phyloP scores from a whole-genome alignment of 139 green algal species.

The Chlamydomonas applanata region DNA sequence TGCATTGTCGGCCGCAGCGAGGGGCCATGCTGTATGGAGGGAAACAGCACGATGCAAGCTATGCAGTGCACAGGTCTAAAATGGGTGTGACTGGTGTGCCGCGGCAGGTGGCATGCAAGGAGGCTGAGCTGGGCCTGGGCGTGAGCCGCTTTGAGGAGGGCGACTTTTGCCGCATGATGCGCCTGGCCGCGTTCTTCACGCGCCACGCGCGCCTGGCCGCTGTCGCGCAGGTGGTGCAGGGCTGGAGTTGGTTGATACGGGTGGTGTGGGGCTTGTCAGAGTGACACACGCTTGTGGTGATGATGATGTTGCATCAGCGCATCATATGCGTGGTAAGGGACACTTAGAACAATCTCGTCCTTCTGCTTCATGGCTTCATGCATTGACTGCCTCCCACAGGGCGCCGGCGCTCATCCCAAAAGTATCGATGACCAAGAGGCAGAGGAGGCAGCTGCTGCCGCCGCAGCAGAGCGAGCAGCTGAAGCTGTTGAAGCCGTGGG shows the following conservation, averaged over 20 bases:
- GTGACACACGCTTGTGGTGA: too few relatives aligned
- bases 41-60: not conserved
- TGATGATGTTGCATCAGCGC: too few relatives aligned
- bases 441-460: too few relatives aligned
- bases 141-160: conserved; percentile 51
- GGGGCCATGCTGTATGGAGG: not conserved
- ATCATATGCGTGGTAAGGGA: too few relatives aligned
- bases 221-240: not conserved
- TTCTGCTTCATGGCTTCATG: too few relatives aligned
- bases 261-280: too few relatives aligned
- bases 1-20: too few relatives aligned
- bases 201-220: conserved; percentile 44
- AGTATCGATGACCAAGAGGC: not conserved
- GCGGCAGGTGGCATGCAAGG: conserved; percentile 30
- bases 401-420: not conserved
- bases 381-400: not conserved
- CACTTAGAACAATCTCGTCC: too few relatives aligned
- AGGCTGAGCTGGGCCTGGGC: conserved; percentile 56
- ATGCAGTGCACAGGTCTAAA: too few relatives aligned
- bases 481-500: too few relatives aligned
- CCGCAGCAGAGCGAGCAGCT: too few relatives aligned
- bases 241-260: too few relatives aligned
- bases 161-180: conserved; percentile 66
- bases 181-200: conserved; percentile 59
- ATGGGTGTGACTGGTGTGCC: not conserved